Evolutionary conservation across 2,329 filamentous ascomycete species (phyloP).

Genomic region (Lanzia echinophila): DNA sequence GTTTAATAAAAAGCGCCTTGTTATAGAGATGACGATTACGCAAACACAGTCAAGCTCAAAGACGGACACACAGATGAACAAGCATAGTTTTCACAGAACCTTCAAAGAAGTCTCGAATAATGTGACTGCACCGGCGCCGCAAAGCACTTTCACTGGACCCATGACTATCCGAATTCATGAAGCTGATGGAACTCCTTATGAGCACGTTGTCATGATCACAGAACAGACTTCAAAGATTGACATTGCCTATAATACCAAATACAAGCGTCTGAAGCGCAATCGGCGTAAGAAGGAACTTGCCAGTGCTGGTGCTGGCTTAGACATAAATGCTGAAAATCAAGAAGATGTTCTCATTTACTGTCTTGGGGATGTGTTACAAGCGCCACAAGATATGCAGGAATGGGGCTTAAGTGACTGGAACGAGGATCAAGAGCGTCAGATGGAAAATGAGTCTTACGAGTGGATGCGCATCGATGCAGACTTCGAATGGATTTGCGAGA

Average conservation of each 20-base stretch:
- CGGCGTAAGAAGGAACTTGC: slow-evolving; percentile 74
- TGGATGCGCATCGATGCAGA: slow-evolving; percentile 98
- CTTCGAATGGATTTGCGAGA: slow-evolving; percentile 93
- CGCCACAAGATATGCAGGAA: slow-evolving; percentile 69
- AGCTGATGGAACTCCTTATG: slow-evolving; percentile 94
- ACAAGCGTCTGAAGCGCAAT: slow-evolving; percentile 91
- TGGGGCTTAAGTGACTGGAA: slow-evolving; percentile 90
- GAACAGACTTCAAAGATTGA: slow-evolving; percentile 81
- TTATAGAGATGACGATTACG: slow-evolving; percentile 82
- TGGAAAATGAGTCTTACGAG: slow-evolving; percentile 95
- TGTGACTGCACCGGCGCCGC: slow-evolving; percentile 62
- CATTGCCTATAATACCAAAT: slow-evolving; percentile 98
- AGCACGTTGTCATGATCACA: slow-evolving; percentile 94
- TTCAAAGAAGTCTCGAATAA: slow-evolving; percentile 71
- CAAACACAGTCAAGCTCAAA: slow-evolving; percentile 55
- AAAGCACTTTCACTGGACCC: slow-evolving; percentile 83
- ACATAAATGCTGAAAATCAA: slow-evolving; percentile 56
- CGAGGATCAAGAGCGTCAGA: slow-evolving; percentile 76
- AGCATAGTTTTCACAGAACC: slow-evolving; percentile 73
- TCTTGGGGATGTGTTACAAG: slow-evolving; percentile 82
- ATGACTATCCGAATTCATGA: slow-evolving; percentile 99
- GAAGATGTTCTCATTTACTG: slow-evolving; percentile 86
- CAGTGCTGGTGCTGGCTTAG: slow-evolving; percentile 55
- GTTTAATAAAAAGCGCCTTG: slow-evolving; percentile 97
- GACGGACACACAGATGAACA: slow-evolving; percentile 52